phyloP scores from a whole-genome alignment of 352 stramenopile species.

The Globisporangium spinosum region DNA sequence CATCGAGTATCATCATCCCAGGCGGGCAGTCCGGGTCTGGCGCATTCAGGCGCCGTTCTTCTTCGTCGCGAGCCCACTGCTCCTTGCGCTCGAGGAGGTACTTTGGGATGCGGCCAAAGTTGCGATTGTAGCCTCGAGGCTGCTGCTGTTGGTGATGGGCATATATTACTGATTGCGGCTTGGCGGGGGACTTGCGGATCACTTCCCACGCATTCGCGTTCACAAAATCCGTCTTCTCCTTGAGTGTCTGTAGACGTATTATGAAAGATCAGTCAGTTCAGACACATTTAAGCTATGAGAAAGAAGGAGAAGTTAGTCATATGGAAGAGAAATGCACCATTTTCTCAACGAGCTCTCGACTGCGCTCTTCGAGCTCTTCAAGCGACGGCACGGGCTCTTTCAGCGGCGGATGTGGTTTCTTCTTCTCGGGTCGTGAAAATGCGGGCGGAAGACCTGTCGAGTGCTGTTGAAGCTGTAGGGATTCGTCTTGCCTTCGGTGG shows the following conservation, averaged over 20 bases:
- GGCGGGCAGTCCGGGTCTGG: constrained; percentile 84
- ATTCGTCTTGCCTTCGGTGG: constrained; percentile 2
- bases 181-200: constrained; percentile 44
- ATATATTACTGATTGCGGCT: constrained; percentile 2
- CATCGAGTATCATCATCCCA: constrained; percentile 80
- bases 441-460: constrained; percentile 6
- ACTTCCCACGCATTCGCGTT: constrained; percentile 77
- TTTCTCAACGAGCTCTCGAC: constrained; percentile 33
- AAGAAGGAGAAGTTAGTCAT: too few relatives aligned
- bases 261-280: background rate
- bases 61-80: constrained; percentile 81
- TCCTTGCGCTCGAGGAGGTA: constrained; percentile 75
- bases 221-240: constrained; percentile 62
- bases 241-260: constrained; percentile 34
- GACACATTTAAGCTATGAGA: background rate
- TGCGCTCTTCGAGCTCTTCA: constrained; percentile 43
- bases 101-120: constrained; percentile 60
- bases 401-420: constrained; percentile 12
- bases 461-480: constrained; percentile 10
- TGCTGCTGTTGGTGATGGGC: constrained; percentile 15
- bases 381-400: constrained; percentile 53
- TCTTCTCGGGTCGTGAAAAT: constrained; percentile 9
- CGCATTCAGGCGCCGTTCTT: constrained; percentile 61
- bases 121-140: constrained; percentile 26
- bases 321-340: constrained; percentile 9